Base-by-base conservation (phyloP, 345 rosid species). In the Syzygium aromaticum region DNA sequence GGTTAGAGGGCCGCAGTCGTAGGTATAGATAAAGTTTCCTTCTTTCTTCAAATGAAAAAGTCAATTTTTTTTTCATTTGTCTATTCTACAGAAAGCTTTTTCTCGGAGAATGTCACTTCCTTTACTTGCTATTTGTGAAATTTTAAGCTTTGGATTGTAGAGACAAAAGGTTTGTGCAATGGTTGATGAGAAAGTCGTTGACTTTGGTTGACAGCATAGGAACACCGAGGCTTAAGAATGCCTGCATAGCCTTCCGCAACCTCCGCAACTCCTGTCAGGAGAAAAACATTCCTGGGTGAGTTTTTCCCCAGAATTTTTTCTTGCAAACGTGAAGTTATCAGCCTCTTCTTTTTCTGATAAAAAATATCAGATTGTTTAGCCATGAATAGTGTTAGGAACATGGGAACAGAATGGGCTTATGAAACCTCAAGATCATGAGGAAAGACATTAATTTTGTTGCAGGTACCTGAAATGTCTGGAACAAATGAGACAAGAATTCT, bases 1-100 rank as follows among this genome's bases (percentile, higher is more conserved):
- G 96, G 91, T 92, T 95, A 87, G 96, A 97, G 91, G 99, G 99
- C 87, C 95, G 98, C 91, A 97, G 99, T 88, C 93, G 99, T 84
- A 97, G 99, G 99, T 96, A 91, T 80, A 21, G 6, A 21, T 52
- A 33, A 13, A 46, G 15, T 84, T 67, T 52, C 43, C 57, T 28
- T 28, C 54, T 15, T 33, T n/a, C 59, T 54, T 28, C 46, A 0
- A 84, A n/a, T 7, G 54, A 12, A 61, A 3, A 59, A 40, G 13
- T 73, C 46, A 51, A 63, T 3, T 64, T 28, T 43, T 43, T 63
- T 61, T 73, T 30, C 38, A 30, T 33, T 51, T 52, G 6, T 30
- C 52, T 30, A 33, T 84, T 33, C 59, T 73, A 22, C 38, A 73
- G 80, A 73, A 67, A 67, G 43, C 12, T 17, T 67, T 28, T 19